Base-by-base conservation (phyloP, 2,329 filamentous ascomycete genomes). In the Elsinoe batatas region DNA sequence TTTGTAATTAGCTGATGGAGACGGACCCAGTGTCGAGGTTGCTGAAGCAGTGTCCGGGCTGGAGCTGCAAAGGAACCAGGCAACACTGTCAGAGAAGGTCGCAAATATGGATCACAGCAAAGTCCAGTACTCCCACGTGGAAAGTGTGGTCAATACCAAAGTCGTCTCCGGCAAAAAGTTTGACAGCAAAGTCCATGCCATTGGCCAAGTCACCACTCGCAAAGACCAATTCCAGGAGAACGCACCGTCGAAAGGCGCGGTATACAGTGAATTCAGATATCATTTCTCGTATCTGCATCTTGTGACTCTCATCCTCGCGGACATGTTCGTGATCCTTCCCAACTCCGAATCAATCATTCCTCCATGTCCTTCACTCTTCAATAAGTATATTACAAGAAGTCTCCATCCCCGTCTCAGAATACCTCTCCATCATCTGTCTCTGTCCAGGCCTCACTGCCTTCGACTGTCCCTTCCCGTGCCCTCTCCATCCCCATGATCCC, bases 401-500 rank as follows among this genome's bases (percentile, higher is more conserved):
- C 20, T 47, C 18, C n/a, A 3, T 30, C 30, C 20, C 26, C 33
- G 13, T 11, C n/a, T 67, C 61, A 69, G 57, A 67, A 69, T 17
- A 63, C 67, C 56, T 67, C 65, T 5, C 64, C 67, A 46, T 68
- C 60, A 58, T 70, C 68, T 8, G 67, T 68, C 68, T 70, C 68
- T 5, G 67, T 68, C 68, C 68, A 70, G 2, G 60, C 65, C 51
- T 70, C 68, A 37, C 66, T 67, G 12, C 63, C 67, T 38, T 68
- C 65, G 11, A 62, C 60, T 26, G 54, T 54, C 2, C 58, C 60
- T 55, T 65, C 64, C 46, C 58, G 58, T 64, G 63, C 54, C 61
- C 60, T 20, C 60, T 59, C 11, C 62, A 61, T 42, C 33, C 59
- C 11, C 62, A 61, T 42, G 37, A 22, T 40, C 22, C 49, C 50